Conservation (phyloP, 208 protist species). For the Trypanosoma vivax region DNA sequence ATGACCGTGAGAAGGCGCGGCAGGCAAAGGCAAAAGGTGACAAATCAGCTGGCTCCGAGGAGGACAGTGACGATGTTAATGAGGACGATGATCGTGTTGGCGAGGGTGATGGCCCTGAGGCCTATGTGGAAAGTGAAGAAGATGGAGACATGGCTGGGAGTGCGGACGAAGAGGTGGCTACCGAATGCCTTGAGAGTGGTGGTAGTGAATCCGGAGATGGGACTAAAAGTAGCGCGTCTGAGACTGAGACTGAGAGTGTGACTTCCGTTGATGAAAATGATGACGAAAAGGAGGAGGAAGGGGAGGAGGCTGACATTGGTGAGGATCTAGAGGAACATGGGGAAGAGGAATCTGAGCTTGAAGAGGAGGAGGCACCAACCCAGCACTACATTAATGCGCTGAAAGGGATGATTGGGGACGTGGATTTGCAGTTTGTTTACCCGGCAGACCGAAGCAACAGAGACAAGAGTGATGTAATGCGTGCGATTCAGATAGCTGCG, state of each 20-base stretch:
- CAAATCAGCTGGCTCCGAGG: conserved; percentile 7
- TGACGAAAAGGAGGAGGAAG: conserved; percentile 17
- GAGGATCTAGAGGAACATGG: conserved; percentile 14
- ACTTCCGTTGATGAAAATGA: conserved; percentile 17
- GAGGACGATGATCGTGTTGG: conserved; percentile 20
- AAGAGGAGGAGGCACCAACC: conserved; percentile 76
- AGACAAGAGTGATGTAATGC: conserved; percentile 75
- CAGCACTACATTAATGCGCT: conserved; percentile 80
- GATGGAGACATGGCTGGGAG: conserved; percentile 1
- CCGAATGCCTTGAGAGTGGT: conserved; percentile 13
- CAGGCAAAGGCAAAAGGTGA: conserved; percentile 42
- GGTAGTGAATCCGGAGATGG: not conserved
- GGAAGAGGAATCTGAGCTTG: conserved; percentile 16
- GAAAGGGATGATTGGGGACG: conserved; percentile 77
- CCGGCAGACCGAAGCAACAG: conserved; percentile 63
- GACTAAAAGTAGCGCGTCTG: not conserved
- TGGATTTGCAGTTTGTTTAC: conserved; percentile 79
- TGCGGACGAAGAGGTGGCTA: conserved; percentile 10
- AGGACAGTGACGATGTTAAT: conserved; percentile 24
- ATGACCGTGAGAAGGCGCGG: conserved; percentile 65
- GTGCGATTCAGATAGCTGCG: conserved; percentile 56
- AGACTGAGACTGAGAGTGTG: not conserved
- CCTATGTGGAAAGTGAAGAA: conserved; percentile 7
- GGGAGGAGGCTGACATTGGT: conserved; percentile 10
- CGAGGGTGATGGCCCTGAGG: conserved; percentile 7